Evolutionary conservation across 495 filamentous ascomycete genomes (phyloP).

Genomic region (Staphylotrichum longicolle): DNA sequence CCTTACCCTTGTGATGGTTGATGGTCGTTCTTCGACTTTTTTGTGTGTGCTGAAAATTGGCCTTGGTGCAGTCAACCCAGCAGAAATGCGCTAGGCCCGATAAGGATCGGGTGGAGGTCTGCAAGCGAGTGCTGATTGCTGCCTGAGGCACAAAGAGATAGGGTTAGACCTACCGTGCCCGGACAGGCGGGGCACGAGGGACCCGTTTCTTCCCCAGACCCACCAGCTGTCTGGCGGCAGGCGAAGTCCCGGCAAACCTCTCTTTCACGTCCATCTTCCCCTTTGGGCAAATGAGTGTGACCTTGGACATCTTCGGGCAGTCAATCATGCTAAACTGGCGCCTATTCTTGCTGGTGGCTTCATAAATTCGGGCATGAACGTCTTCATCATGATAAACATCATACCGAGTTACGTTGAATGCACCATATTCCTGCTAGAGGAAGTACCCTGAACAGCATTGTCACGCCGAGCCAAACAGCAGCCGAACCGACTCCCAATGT

Average conservation of each 20-base stretch:
- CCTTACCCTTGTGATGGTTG: slow-evolving; percentile 41
- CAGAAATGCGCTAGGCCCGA: slow-evolving; percentile 35
- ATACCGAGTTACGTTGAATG: no score
- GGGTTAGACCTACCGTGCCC: slow-evolving; percentile 46
- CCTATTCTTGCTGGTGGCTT: no score
- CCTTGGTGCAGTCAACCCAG: slow-evolving; percentile 33
- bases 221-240: slow-evolving; percentile 18
- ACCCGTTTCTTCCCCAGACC: slow-evolving; percentile 9
- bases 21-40: slow-evolving; percentile 38
- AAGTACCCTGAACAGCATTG: no score
- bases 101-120: slow-evolving; percentile 34
- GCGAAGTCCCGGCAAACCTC: background rate
- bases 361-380: no score
- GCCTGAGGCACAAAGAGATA: slow-evolving; percentile 43
- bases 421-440: no score
- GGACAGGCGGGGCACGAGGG: slow-evolving; percentile 20
- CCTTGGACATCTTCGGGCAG: no score
- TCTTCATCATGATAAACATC: no score
- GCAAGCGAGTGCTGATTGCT: slow-evolving; percentile 39
- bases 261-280: background rate
- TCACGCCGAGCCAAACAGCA: no score
- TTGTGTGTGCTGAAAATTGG: slow-evolving; percentile 42
- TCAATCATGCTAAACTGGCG: no score
- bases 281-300: no score
- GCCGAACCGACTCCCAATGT: no score